phyloP scores from a whole-genome alignment of 352 stramenopile genomes.

The Phytophthora ohioensis region DNA sequence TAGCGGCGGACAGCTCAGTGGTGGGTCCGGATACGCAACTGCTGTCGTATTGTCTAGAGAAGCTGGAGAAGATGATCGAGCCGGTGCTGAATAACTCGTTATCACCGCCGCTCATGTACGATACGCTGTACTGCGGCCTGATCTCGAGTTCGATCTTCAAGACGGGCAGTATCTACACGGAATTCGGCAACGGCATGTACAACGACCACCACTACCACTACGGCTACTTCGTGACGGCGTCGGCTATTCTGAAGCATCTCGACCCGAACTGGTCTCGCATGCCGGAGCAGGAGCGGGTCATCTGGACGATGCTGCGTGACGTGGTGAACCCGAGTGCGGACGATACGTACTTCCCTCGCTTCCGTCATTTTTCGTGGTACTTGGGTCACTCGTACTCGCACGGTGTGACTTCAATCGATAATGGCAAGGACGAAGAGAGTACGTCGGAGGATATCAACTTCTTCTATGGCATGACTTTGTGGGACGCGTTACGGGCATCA shows the following conservation, averaged over 20 bases:
- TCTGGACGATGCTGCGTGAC: constrained; percentile 75
- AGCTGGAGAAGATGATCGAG: constrained; percentile 63
- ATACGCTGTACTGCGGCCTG: constrained; percentile 72
- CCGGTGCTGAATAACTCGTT: constrained; percentile 70
- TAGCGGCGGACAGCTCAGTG: constrained; percentile 61
- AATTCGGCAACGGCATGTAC: constrained; percentile 85
- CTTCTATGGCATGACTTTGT: constrained; percentile 83
- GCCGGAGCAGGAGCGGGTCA: constrained; percentile 62
- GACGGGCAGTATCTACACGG: constrained; percentile 55
- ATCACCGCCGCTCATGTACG: constrained; percentile 62
- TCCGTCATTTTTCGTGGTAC: constrained; percentile 84
- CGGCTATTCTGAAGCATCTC: constrained; percentile 69
- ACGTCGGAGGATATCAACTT: constrained; percentile 87
- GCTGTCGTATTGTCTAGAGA: constrained; percentile 58
- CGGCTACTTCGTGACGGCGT: constrained; percentile 74
- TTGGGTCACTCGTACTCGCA: constrained; percentile 81
- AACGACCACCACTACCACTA: constrained; percentile 90
- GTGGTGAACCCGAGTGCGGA: constrained; percentile 68
- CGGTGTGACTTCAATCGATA: constrained; percentile 60
- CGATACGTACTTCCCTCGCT: constrained; percentile 67
- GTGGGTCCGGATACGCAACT: constrained; percentile 58
- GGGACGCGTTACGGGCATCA: constrained; percentile 62
- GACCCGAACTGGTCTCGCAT: constrained; percentile 70
- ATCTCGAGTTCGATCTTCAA: constrained; percentile 57
- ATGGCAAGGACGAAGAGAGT: constrained; percentile 82